Conservation (phyloP, 257 asterid genomes). For the Fraxinus anomala region DNA sequence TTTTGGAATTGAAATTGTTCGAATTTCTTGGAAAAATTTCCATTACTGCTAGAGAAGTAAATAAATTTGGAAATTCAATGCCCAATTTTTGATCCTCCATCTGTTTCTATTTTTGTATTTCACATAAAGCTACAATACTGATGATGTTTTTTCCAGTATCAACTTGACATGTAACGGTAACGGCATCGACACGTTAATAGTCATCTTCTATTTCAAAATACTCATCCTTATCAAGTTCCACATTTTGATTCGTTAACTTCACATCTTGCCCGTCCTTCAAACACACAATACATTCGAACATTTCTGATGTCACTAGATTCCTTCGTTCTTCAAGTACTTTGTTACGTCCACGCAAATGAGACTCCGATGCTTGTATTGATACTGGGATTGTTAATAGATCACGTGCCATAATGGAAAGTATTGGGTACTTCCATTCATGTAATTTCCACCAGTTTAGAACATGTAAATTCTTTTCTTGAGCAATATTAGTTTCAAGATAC, state of each 20-base stretch:
- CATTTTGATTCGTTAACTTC: background rate
- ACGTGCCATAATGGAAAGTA: background rate
- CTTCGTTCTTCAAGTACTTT: background rate
- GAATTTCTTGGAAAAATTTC: too few species aligned
- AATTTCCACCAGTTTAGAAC: background rate
- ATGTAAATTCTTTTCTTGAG: background rate
- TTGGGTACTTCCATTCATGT: background rate
- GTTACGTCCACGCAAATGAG: background rate
- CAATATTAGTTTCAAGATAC: too few species aligned
- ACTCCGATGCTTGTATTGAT: background rate
- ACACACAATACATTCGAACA: background rate
- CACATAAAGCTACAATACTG: too few species aligned
- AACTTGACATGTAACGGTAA: too few species aligned
- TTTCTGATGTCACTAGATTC: background rate
- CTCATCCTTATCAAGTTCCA: too few species aligned
- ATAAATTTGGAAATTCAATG: too few species aligned
- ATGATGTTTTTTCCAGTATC: too few species aligned
- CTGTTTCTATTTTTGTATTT: too few species aligned
- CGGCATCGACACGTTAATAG: background rate
- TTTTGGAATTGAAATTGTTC: too few species aligned
- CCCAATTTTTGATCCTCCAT: too few species aligned
- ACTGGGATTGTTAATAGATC: background rate
- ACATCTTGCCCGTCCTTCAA: background rate
- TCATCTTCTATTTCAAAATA: background rate
- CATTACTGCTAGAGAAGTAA: too few species aligned